Percentiles rank a stretch among this genome's conserved stretches.
phyloP scores from a whole-genome alignment of 1,139 yeast species.

The Yamadazyma oceani region DNA sequence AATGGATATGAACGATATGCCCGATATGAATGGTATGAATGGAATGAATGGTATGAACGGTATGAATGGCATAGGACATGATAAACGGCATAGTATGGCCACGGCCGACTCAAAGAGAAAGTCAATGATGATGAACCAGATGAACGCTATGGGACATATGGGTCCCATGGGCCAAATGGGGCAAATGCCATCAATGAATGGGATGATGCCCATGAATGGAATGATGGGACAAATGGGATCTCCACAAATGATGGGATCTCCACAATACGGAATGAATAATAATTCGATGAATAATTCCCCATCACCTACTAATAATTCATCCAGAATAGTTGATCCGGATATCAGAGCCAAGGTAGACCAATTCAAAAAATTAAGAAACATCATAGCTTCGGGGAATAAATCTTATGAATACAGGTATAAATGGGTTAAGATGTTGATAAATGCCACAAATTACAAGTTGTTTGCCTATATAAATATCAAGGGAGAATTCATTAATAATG shows the following conservation, averaged over 20 bases:
- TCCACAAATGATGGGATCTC: slow-evolving; percentile 3
- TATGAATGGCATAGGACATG: not conserved
- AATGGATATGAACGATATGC: slow-evolving; percentile 5
- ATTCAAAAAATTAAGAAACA: slow-evolving; percentile 33
- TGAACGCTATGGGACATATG: slow-evolving; percentile 6
- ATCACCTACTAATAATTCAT: not conserved
- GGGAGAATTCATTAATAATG: slow-evolving; percentile 40
- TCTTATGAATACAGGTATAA: slow-evolving; percentile 41
- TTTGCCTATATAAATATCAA: slow-evolving; percentile 45
- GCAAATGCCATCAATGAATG: not conserved
- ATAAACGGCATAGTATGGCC: slow-evolving; percentile 23
- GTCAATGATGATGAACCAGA: slow-evolving; percentile 18
- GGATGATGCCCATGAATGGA: not conserved
- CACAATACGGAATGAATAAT: not conserved
- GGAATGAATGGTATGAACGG: no score
- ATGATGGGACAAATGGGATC: slow-evolving; percentile 17
- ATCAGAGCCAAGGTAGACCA: slow-evolving; percentile 36
- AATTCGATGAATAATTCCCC: slow-evolving; percentile 8
- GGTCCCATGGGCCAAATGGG: slow-evolving; percentile 7
- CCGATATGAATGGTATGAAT: not conserved
- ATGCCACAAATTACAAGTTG: slow-evolving; percentile 41
- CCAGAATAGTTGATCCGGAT: slow-evolving; percentile 18
- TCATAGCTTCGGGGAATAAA: slow-evolving; percentile 47
- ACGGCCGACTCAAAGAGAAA: slow-evolving; percentile 21
- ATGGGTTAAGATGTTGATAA: slow-evolving; percentile 48